These are phyloP conservation scores for Amanita pseudoporphyria DNA, from an alignment of 768 basidiomycete species.

Conservation along the genomic window DNA sequence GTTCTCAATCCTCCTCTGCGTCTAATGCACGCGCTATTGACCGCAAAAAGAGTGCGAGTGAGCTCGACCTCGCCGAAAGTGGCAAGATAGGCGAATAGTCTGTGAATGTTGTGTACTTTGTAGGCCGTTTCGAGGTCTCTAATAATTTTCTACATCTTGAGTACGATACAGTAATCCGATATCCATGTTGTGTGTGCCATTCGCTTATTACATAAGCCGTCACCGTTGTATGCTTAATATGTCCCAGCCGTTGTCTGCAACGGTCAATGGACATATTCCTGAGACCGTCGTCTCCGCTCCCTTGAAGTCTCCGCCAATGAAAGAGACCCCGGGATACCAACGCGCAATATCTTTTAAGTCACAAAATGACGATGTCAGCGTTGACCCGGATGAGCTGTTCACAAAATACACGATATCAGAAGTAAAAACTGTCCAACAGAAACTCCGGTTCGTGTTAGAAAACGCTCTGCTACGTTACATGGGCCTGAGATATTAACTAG, in stretches of 20 bases:
- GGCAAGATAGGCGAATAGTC: slow-evolving; percentile 22
- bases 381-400: slow-evolving; percentile 69
- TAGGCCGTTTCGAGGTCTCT: slow-evolving; percentile 6
- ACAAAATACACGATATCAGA: slow-evolving; percentile 60
- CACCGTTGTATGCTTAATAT: not conserved
- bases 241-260: slow-evolving; percentile 1
- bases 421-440: slow-evolving; percentile 57
- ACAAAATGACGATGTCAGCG: slow-evolving; percentile 9
- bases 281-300: not conserved
- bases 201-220: no score
- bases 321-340: not conserved
- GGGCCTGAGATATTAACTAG: slow-evolving; percentile 23
- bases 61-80: slow-evolving; percentile 24
- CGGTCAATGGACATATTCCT: not conserved
- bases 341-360: not conserved
- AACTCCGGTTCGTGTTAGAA: slow-evolving; percentile 41
- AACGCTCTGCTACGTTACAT: not conserved
- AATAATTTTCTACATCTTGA: not conserved
- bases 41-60: slow-evolving; percentile 26
- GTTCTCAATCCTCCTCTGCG: slow-evolving; percentile 16
- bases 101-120: slow-evolving; percentile 12
- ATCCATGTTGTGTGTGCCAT: no score
- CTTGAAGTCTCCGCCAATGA: not conserved
- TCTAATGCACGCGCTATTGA: slow-evolving; percentile 11
- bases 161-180: not conserved